Base-by-base conservation (phyloP, 2,329 filamentous ascomycete species). In the Capronia coronata region DNA sequence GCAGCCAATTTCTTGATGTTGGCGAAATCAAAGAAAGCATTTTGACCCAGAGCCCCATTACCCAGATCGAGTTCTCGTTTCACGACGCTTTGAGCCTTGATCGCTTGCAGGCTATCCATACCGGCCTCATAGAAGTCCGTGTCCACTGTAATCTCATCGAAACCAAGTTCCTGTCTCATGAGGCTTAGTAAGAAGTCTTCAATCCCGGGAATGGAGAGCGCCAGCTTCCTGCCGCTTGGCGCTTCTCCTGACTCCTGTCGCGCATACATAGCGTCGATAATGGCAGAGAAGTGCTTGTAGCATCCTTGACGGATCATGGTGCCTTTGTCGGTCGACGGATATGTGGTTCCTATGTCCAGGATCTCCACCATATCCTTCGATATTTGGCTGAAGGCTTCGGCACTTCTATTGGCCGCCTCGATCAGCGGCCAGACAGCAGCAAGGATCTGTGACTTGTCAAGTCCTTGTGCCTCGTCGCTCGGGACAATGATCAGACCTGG, bases 11-110 rank as follows among this genome's bases (percentile, higher is more conserved):
- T 65, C 10, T 63, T 59, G 27, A 79, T 64, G 2, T 72, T 77
- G 0, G 74, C 75, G 27, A 75, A 69, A 34, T 84, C 79, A 42
- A 80, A 84, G 0, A 81, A 71, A 0, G 83, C 68, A 43, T 81
- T 83, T 41, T 77, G 73, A 0, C 72, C 71, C 0, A 82, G 62
- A 8, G 67, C 62, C 11, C 70, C 65, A 0, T 72, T 71, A 1
- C 70, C 68, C 1, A 79, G 58, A 21, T 79, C 70, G 1, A 83
- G 60, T 1, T 73, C 67, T 10, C 72, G 71, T 46, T 77, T 64
- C 22, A 84, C 74, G 1, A 68, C 63, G 13, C 70, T 69, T 54
- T 80, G 72, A 49, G 80, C 72, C 45, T 74, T 72, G 22, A 80
- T 78, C 1, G 78, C 75, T 53, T 80, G 76, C 21, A 83, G 63